Percentiles rank a stretch among this genome's conserved stretches.
phyloP scores from a whole-genome alignment of 108 stramenopile species.

The Cyclotella cryptica region DNA sequence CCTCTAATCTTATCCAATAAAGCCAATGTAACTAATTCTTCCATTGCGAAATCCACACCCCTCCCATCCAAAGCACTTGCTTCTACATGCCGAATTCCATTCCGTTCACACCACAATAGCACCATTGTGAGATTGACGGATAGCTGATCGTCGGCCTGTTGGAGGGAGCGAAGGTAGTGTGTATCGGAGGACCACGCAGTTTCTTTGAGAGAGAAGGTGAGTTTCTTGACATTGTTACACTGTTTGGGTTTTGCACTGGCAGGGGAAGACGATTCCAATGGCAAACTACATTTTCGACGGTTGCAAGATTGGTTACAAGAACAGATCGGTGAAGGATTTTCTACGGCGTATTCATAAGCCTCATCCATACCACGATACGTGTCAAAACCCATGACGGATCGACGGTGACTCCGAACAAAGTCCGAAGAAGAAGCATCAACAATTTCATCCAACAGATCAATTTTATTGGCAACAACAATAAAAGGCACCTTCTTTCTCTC shows the following conservation, averaged over 20 bases:
- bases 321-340: neutral
- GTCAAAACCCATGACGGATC: slow-evolving; percentile 72
- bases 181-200: slow-evolving; percentile 61
- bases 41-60: slow-evolving; percentile 71
- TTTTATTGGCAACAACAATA: slow-evolving; percentile 82
- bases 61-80: slow-evolving; percentile 74
- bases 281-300: neutral
- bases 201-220: slow-evolving; percentile 50
- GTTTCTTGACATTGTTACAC: slow-evolving; percentile 51
- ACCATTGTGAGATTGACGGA: slow-evolving; percentile 79
- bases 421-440: slow-evolving; percentile 8
- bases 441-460: slow-evolving; percentile 60
- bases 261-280: neutral
- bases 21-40: slow-evolving; percentile 51
- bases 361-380: slow-evolving; percentile 67
- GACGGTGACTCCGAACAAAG: slow-evolving; percentile 6
- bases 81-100: slow-evolving; percentile 78
- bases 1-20: neutral
- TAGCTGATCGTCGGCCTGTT: slow-evolving; percentile 72
- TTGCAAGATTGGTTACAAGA: neutral
- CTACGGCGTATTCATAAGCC: slow-evolving; percentile 72
- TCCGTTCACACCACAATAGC: slow-evolving; percentile 77
- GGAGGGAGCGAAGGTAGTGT: slow-evolving; percentile 71
- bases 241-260: slow-evolving; percentile 28
- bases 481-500: slow-evolving; percentile 57